phyloP scores from a whole-genome alignment of 768 basidiomycete species.

The Phaffia tasmanica region DNA sequence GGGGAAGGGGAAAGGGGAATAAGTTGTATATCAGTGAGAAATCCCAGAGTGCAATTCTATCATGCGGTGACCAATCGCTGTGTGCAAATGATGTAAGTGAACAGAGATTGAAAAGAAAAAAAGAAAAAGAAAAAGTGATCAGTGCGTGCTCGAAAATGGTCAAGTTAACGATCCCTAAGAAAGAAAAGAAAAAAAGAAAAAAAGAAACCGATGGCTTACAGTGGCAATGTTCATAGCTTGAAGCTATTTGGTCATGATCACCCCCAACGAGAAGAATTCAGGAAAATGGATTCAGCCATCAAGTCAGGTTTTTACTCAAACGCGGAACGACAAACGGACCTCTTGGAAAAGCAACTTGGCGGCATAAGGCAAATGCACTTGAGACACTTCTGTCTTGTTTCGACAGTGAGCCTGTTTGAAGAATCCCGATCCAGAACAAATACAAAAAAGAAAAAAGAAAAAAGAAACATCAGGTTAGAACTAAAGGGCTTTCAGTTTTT shows the following conservation, averaged over 20 bases:
- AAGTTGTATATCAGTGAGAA: not conserved
- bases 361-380: conserved; percentile 73
- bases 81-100: not conserved
- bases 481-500: not conserved
- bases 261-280: conserved; percentile 7
- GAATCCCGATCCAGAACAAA: not conserved
- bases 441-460: not conserved
- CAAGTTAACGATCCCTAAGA: not conserved
- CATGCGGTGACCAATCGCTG: not conserved
- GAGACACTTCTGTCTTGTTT: conserved; percentile 30
- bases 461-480: not conserved
- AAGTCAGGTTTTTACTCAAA: not conserved
- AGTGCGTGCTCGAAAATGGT: not conserved
- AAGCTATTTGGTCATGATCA: conserved; percentile 52
- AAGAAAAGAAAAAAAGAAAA: not conserved
- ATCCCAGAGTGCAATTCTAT: not conserved
- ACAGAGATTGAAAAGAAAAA: not conserved
- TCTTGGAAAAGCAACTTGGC: conserved; percentile 93
- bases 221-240: conserved; percentile 94
- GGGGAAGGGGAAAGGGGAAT: not conserved
- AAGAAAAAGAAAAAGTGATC: not conserved
- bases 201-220: conserved; percentile 36
- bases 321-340: conserved; percentile 9
- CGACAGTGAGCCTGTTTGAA: conserved; percentile 17
- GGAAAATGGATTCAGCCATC: not conserved